Conservation (phyloP, 1,284 basidiomycete species). For the Moniliella sp. region DNA sequence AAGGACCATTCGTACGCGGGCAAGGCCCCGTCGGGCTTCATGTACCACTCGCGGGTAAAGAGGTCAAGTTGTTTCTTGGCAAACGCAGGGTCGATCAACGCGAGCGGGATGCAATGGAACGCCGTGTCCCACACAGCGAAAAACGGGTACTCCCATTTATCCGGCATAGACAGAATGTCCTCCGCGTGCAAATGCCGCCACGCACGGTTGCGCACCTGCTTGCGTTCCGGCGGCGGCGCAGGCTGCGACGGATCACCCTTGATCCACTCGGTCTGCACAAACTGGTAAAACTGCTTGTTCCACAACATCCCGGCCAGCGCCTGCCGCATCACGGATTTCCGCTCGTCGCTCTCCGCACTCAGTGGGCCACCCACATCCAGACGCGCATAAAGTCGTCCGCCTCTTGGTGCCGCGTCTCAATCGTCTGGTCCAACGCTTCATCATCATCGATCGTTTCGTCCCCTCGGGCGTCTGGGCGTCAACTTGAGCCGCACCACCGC, state of each 20-base stretch:
- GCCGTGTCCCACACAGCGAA: constrained; percentile 58
- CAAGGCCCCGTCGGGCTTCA: constrained; percentile 86
- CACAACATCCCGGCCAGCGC: constrained; percentile 92
- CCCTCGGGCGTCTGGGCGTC: constrained; percentile 50
- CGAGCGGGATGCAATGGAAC: constrained; percentile 91
- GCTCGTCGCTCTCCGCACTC: constrained; percentile 58
- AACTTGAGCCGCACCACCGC: constrained; percentile 84
- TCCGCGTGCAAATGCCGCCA: constrained; percentile 68
- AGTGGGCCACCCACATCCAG: too few relatives aligned
- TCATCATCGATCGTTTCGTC: constrained; percentile 69
- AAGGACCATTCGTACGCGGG: constrained; percentile 99
- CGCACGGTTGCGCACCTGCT: constrained; percentile 58
- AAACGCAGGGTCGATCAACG: constrained; percentile 76
- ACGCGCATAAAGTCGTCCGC: constrained; percentile 82
- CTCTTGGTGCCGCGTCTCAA: constrained; percentile 62
- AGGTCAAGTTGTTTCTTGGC: constrained; percentile 93
- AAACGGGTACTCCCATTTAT: constrained; percentile 70
- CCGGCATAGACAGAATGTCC: constrained; percentile 92
- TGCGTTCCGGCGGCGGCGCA: constrained; percentile 69
- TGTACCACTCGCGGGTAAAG: constrained; percentile 91
- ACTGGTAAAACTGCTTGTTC: constrained; percentile 89
- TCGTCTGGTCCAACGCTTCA: constrained; percentile 60
- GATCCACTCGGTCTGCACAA: constrained; percentile 86
- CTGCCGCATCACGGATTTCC: constrained; percentile 86
- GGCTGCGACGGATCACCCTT: constrained; percentile 85